phyloP scores from a whole-genome alignment of 192 early-diverging fungal genomes.

The Physocladia obscura region DNA sequence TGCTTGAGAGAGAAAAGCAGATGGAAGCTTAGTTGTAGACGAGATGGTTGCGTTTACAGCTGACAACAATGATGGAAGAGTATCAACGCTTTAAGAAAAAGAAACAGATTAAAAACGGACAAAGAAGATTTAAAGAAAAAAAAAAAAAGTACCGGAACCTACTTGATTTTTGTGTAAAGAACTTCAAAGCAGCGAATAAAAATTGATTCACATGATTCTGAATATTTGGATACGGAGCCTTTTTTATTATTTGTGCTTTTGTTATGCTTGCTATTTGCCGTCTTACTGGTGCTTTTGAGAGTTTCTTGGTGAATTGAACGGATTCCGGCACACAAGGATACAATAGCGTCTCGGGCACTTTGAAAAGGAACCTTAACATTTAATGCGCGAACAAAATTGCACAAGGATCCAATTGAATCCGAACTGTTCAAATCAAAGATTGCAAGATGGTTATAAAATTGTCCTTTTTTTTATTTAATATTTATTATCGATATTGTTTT shows the following conservation, averaged over 20 bases:
- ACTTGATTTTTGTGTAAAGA: constrained; percentile 39
- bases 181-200: constrained; percentile 37
- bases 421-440: constrained; percentile 23
- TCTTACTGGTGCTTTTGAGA: neutral
- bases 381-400: constrained; percentile 34
- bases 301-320: neutral
- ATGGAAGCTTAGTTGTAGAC: neutral
- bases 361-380: constrained; percentile 34
- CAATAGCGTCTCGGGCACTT: constrained; percentile 36
- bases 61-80: neutral
- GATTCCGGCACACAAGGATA: constrained; percentile 21
- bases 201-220: neutral
- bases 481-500: no score
- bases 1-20: neutral
- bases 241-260: neutral
- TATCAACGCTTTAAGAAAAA: neutral
- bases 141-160: neutral
- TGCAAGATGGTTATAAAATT: constrained; percentile 44
- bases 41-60: neutral
- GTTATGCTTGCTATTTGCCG: neutral
- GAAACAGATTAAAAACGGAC: neutral
- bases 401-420: constrained; percentile 14
- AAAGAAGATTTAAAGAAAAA: neutral
- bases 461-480: constrained; percentile 19
- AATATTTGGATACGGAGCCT: neutral